phyloP scores from a whole-genome alignment of 164 flowering plant genomes.

The Nymphaea thermarum region DNA sequence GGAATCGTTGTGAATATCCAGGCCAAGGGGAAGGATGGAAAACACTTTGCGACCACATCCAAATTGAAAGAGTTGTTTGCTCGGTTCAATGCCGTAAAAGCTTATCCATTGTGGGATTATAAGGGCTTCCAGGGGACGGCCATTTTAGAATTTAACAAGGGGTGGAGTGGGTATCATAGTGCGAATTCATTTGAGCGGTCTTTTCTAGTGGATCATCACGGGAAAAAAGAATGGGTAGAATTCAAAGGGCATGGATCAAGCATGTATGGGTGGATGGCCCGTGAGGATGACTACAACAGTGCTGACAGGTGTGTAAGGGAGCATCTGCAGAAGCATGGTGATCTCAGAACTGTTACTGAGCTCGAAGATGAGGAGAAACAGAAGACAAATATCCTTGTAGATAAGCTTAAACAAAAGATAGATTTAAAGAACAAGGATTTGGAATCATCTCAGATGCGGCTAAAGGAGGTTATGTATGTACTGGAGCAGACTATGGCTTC shows the following conservation, averaged over 20 bases:
- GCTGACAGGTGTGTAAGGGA: conserved; percentile 10
- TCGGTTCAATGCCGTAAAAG: conserved; percentile 3
- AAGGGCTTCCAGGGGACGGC: conserved; percentile 9
- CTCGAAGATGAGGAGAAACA: conserved; percentile 62
- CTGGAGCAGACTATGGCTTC: too few relatives aligned
- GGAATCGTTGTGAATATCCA: conserved; percentile 11
- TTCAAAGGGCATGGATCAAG: not conserved
- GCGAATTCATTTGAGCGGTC: conserved; percentile 7
- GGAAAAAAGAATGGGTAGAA: conserved; percentile 57
- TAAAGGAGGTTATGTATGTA: not conserved
- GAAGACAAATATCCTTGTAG: conserved; percentile 47
- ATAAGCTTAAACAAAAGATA: conserved; percentile 43
- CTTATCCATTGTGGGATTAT: conserved; percentile 9
- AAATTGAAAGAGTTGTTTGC: conserved; percentile 6
- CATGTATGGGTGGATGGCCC: conserved; percentile 79
- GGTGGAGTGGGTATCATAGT: conserved; percentile 9
- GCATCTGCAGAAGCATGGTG: conserved; percentile 7
- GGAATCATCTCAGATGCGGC: not conserved
- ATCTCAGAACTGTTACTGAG: conserved; percentile 55
- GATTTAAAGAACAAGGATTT: conserved; percentile 32
- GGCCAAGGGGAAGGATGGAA: conserved; percentile 3
- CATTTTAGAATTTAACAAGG: conserved; percentile 10
- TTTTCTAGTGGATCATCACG: conserved; percentile 14
- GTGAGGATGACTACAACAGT: conserved; percentile 55
- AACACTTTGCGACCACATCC: not conserved